Percentiles rank a stretch among this genome's conserved stretches.
phyloP scores from a whole-genome alignment of 75 land plant genomes.

The Ceratopteris richardii region DNA sequence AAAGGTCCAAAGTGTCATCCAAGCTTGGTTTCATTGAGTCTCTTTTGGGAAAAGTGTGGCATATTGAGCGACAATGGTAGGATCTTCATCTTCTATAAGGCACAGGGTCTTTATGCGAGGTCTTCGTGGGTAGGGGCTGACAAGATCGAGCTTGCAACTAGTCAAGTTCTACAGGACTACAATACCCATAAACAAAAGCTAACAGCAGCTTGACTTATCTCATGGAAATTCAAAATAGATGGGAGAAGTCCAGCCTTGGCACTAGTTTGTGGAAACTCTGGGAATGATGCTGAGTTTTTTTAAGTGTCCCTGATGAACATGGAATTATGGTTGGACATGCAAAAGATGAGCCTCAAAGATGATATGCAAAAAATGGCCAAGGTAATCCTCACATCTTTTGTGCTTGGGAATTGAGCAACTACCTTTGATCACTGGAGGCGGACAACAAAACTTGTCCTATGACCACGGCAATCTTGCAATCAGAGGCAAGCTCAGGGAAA shows the following conservation, averaged over 20 bases:
- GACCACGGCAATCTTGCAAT: conserved; percentile 41
- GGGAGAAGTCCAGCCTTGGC: conserved; percentile 63
- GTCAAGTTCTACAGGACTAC: too few species aligned
- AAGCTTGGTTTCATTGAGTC: too few species aligned
- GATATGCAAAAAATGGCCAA: conserved; percentile 77
- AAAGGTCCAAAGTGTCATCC: too few species aligned
- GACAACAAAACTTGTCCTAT: conserved; percentile 25
- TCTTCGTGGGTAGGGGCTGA: too few species aligned
- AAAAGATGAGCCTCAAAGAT: conserved; percentile 76
- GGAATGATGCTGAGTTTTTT: conserved; percentile 94
- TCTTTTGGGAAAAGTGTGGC: too few species aligned
- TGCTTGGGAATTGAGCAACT: conserved; percentile 69
- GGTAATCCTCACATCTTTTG: conserved; percentile 60
- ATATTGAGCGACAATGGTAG: too few species aligned
- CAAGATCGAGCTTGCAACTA: too few species aligned
- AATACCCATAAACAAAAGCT: too few species aligned
- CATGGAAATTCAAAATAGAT: conserved; percentile 53
- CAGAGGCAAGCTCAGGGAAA: conserved; percentile 31
- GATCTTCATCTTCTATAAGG: too few species aligned
- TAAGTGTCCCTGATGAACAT: conserved; percentile 80
- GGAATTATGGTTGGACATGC: conserved; percentile 99
- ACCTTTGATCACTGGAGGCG: conserved; percentile 84
- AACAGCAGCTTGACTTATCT: conserved; percentile 89
- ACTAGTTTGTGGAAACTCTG: conserved; percentile 98
- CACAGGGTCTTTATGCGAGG: too few species aligned